Evolutionary conservation across 192 early-diverging fungal species (phyloP).

Genomic region (Coemansia aciculifera): DNA sequence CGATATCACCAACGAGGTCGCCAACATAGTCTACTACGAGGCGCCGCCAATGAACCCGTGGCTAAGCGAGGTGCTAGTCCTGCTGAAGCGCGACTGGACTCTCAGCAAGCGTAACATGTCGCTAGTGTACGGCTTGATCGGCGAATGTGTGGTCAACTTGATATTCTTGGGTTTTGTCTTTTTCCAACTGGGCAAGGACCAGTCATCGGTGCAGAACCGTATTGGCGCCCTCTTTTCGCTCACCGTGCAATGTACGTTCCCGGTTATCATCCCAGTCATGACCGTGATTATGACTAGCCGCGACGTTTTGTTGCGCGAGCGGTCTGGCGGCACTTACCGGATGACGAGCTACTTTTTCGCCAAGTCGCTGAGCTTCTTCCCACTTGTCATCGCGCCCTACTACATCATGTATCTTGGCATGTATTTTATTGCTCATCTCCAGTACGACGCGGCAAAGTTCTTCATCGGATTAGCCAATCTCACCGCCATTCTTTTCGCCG

Average conservation of each 20-base stretch:
- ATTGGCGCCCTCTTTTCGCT: slow-evolving; percentile 48
- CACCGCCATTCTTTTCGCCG: slow-evolving; percentile 23
- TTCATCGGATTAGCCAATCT: slow-evolving; percentile 34
- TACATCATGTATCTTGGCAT: slow-evolving; percentile 23
- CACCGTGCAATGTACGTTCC: slow-evolving; percentile 55
- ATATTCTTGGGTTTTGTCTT: slow-evolving; percentile 60
- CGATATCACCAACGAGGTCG: slow-evolving; percentile 38
- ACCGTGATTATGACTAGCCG: slow-evolving; percentile 47
- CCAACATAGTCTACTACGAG: slow-evolving; percentile 25
- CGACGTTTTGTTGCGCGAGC: slow-evolving; percentile 60
- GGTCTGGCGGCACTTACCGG: slow-evolving; percentile 63
- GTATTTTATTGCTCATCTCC: slow-evolving; percentile 39
- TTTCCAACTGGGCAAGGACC: slow-evolving; percentile 45
- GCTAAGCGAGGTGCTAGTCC: slow-evolving; percentile 22
- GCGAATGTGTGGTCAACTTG: slow-evolving; percentile 32
- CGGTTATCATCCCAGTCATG: slow-evolving; percentile 57
- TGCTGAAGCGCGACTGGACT: slow-evolving; percentile 42
- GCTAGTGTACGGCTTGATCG: slow-evolving; percentile 28
- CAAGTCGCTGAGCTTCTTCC: slow-evolving; percentile 58
- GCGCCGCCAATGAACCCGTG: slow-evolving; percentile 40
- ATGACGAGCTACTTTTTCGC: slow-evolving; percentile 60
- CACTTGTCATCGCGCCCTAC: slow-evolving; percentile 27
- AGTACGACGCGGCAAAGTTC: slow-evolving; percentile 37
- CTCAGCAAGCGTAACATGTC: slow-evolving; percentile 18
- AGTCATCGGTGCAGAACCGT: slow-evolving; percentile 53